Evolutionary conservation across 106 monocot genomes (phyloP).

Genomic region (Phalaenopsis aphrodite): DNA sequence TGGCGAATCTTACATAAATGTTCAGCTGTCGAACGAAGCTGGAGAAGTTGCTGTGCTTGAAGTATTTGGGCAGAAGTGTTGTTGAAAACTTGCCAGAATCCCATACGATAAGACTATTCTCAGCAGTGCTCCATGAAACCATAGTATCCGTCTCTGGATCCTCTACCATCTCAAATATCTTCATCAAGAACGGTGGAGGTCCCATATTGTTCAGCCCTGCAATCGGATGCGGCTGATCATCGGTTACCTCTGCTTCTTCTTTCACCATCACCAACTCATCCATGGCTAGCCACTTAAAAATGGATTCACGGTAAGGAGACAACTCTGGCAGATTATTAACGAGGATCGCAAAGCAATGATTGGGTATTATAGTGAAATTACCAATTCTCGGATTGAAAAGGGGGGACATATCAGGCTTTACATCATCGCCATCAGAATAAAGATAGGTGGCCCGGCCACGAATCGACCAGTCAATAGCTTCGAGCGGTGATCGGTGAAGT

Average conservation of each 20-base stretch:
- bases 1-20: not conserved
- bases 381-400: no score
- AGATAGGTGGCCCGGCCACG: no score
- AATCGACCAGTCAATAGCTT: no score
- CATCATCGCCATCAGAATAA: no score
- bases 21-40: not conserved
- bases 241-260: constrained; percentile 19
- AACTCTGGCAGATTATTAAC: no score
- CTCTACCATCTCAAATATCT: constrained; percentile 74
- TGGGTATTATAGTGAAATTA: no score
- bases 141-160: constrained; percentile 45
- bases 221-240: constrained; percentile 20
- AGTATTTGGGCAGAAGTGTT: constrained; percentile 31
- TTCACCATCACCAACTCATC: constrained; percentile 13
- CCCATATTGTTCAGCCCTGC: constrained; percentile 20
- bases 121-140: constrained; percentile 43
- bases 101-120: constrained; percentile 77
- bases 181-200: constrained; percentile 57
- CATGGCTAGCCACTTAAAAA: not conserved
- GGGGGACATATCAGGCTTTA: no score
- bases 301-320: no score
- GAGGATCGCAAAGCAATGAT: no score
- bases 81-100: constrained; percentile 41
- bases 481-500: no score
- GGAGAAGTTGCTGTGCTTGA: constrained; percentile 6